Conservation (phyloP, 352 stramenopile genomes). For the Peronosclerospora sorghi region DNA sequence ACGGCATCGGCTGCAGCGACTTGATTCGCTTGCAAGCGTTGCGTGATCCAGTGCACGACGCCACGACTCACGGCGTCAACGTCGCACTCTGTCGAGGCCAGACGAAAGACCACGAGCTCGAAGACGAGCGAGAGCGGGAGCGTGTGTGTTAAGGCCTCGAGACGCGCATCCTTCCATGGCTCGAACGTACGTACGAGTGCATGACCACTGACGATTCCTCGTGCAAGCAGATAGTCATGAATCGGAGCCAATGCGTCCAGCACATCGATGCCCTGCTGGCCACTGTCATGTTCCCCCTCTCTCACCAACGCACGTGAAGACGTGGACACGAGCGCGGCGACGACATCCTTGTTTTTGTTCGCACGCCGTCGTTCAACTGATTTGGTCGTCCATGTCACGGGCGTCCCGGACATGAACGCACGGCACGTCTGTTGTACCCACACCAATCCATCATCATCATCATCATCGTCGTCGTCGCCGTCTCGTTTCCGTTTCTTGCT, state of each 20-base stretch:
- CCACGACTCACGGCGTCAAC: constrained; percentile 7
- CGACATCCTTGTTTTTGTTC: too few species aligned
- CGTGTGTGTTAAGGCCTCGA: constrained; percentile 9
- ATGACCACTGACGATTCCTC: constrained; percentile 14
- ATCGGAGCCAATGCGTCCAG: constrained; percentile 24
- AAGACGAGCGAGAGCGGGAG: constrained; percentile 17
- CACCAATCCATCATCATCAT: constrained; percentile 24
- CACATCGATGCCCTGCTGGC: constrained; percentile 23
- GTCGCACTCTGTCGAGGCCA: constrained; percentile 8
- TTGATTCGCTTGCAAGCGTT: constrained; percentile 2
- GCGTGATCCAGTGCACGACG: constrained; percentile 8
- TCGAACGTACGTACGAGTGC: too few species aligned
- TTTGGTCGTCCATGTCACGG: too few species aligned
- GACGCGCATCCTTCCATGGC: background rate
- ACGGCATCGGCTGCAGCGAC: constrained; percentile 13
- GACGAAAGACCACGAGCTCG: constrained; percentile 19
- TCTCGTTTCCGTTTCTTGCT: constrained; percentile 19
- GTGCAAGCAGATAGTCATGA: constrained; percentile 41
- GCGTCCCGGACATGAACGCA: constrained; percentile 8
- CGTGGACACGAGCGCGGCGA: too few species aligned
- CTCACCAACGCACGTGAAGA: too few species aligned
- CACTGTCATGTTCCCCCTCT: too few species aligned
- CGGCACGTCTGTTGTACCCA: constrained; percentile 28
- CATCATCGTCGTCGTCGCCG: background rate
- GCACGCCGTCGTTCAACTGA: too few species aligned